Conservation (phyloP, 2,329 filamentous ascomycete species). For the Fusarium nelsonii region DNA sequence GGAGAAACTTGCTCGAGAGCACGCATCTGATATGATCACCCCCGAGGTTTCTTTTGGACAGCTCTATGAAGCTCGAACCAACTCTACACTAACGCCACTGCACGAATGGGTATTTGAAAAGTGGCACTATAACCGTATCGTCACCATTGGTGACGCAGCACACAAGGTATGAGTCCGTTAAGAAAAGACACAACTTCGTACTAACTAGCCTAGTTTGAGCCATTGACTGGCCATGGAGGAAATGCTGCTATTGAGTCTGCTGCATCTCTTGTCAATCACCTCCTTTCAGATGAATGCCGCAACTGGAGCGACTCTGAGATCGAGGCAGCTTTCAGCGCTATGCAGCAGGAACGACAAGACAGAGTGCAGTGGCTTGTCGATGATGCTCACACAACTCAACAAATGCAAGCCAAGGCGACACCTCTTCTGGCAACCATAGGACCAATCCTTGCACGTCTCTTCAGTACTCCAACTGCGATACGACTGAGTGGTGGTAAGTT, state of each 20-base stretch:
- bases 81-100: background rate
- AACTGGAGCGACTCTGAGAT: background rate
- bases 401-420: conserved; percentile 1
- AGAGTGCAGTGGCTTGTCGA: background rate
- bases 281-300: background rate
- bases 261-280: background rate
- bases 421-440: background rate
- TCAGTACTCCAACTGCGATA: rapidly evolving
- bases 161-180: conserved; percentile 6
- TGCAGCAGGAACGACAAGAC: background rate
- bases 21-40: background rate
- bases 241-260: conserved; percentile 11
- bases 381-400: background rate
- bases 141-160: conserved; percentile 14
- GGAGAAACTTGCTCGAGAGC: background rate
- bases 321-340: background rate
- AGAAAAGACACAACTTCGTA: too few relatives aligned
- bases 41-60: background rate
- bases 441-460: background rate
- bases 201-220: background rate
- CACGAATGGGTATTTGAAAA: conserved; percentile 14
- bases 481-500: rapidly evolving
- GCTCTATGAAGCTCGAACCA: background rate
- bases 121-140: conserved; percentile 15
- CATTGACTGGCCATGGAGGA: background rate